A percentile compares a stretch with the other conserved stretches of the same genome.
phyloP scores from a whole-genome alignment of 192 early-diverging fungal species.

The Coemansia sp. region DNA sequence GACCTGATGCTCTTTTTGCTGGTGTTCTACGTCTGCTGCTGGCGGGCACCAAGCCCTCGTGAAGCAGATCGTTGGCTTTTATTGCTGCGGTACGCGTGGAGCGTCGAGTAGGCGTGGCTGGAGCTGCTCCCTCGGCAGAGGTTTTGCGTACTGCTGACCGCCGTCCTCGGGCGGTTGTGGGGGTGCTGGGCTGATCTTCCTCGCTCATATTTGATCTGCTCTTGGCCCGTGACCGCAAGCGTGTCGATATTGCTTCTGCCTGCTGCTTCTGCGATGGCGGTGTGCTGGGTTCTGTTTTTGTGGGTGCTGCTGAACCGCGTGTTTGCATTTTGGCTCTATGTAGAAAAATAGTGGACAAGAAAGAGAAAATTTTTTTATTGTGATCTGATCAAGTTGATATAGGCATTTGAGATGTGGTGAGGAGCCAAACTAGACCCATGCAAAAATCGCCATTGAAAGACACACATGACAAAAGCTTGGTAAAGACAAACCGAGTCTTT shows the following conservation, averaged over 20 bases:
- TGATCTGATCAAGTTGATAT: no score
- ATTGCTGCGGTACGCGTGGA: conserved; percentile 32
- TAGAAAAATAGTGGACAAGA: conserved; percentile 1
- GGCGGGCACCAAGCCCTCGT: conserved; percentile 14
- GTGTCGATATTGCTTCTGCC: conserved; percentile 5
- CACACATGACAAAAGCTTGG: not conserved
- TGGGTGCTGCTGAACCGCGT: conserved; percentile 7
- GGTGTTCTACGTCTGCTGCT: conserved; percentile 16
- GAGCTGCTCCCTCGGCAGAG: conserved; percentile 5
- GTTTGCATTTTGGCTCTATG: conserved; percentile 9
- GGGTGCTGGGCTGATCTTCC: conserved; percentile 13
- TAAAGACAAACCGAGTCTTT: not conserved
- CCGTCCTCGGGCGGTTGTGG: conserved; percentile 19
- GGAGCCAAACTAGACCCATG: no score
- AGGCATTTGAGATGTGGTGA: no score
- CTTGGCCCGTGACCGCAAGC: conserved; percentile 18
- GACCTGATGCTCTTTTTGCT: not conserved
- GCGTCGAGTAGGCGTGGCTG: conserved; percentile 30
- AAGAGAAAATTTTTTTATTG: not conserved
- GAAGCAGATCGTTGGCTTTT: conserved; percentile 24
- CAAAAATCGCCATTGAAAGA: not conserved
- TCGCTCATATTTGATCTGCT: conserved; percentile 6
- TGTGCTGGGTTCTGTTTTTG: conserved; percentile 7
- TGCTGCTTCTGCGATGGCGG: conserved; percentile 5
- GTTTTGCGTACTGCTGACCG: conserved; percentile 13